phyloP scores from a whole-genome alignment of 2,329 filamentous ascomycete genomes.

The Pyrenophora tritici-repentis region DNA sequence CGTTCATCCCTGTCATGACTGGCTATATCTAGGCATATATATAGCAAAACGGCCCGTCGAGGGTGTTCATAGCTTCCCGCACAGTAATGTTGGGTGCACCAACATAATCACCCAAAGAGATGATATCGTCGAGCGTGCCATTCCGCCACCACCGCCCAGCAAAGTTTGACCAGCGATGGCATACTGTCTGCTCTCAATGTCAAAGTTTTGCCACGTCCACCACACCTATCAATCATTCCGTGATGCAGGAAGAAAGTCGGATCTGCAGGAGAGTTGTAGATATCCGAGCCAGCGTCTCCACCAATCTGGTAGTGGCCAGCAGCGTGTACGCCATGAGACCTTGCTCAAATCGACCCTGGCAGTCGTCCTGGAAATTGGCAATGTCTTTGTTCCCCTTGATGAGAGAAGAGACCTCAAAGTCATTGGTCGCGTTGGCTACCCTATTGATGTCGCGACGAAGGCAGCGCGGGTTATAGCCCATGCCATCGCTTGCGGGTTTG shows the following conservation, averaged over 20 bases:
- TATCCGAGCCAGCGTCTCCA: constrained; percentile 30
- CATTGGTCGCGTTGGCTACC: constrained; percentile 29
- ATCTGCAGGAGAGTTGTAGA: constrained; percentile 54
- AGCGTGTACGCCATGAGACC: constrained; percentile 50
- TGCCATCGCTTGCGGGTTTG: constrained; percentile 37
- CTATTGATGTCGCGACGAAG: constrained; percentile 45
- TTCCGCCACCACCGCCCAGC: constrained; percentile 33
- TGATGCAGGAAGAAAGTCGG: constrained; percentile 57
- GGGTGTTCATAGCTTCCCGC: constrained; percentile 49
- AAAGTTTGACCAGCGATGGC: constrained; percentile 45
- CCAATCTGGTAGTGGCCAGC: constrained; percentile 52
- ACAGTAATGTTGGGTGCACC: constrained; percentile 40
- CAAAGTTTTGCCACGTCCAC: constrained; percentile 58
- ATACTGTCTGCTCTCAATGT: constrained; percentile 44
- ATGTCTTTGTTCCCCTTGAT: constrained; percentile 33
- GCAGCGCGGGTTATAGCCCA: constrained; percentile 46
- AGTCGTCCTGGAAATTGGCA: constrained; percentile 41
- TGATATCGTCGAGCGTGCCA: constrained; percentile 50
- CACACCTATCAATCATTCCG: constrained; percentile 55
- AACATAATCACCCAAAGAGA: constrained; percentile 47
- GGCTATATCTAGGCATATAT: constrained; percentile 20
- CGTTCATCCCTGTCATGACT: too few relatives aligned
- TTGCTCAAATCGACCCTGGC: constrained; percentile 46
- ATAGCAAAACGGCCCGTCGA: constrained; percentile 53
- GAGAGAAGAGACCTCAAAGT: constrained; percentile 27